Evolutionary conservation across 1,284 basidiomycete genomes (phyloP).

Genomic region (Tetrapyrgos nigripes): DNA sequence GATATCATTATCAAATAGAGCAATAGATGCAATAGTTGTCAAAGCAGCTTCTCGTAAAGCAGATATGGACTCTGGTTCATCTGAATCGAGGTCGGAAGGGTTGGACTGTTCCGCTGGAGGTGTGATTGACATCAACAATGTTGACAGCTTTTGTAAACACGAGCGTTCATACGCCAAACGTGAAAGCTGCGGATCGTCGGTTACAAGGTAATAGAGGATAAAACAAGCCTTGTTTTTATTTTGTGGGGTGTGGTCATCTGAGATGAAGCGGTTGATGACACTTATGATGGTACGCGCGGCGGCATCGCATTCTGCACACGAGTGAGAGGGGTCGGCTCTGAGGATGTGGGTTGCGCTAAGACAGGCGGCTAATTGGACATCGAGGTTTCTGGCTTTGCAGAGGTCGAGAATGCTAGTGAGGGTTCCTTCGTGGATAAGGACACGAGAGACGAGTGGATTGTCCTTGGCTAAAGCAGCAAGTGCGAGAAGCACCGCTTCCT

Average conservation of each 20-base stretch:
- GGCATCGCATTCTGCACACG: slow-evolving; percentile 44
- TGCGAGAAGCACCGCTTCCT: slow-evolving; percentile 75
- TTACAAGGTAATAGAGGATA: slow-evolving; percentile 71
- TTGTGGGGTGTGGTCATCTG: slow-evolving; percentile 40
- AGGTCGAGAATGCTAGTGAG: slow-evolving; percentile 52
- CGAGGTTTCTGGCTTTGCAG: slow-evolving; percentile 58
- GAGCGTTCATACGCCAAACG: slow-evolving; percentile 70
- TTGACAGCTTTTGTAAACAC: slow-evolving; percentile 54
- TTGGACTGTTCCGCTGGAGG: slow-evolving; percentile 30
- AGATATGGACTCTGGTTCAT: slow-evolving; percentile 66
- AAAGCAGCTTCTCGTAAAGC: slow-evolving; percentile 75
- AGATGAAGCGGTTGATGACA: slow-evolving; percentile 63
- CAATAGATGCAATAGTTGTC: slow-evolving; percentile 71
- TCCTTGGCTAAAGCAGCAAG: slow-evolving; percentile 77
- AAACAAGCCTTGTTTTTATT: slow-evolving; percentile 71
- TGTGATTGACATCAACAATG: slow-evolving; percentile 58
- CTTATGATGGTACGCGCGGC: slow-evolving; percentile 63
- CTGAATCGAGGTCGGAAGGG: slow-evolving; percentile 47
- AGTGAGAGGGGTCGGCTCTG: slow-evolving; percentile 43
- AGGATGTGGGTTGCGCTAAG: slow-evolving; percentile 67
- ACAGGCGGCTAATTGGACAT: slow-evolving; percentile 71
- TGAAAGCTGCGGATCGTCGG: slow-evolving; percentile 73
- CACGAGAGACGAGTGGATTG: slow-evolving; percentile 56
- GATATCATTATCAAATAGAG: slow-evolving; percentile 74
- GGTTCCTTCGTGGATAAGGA: slow-evolving; percentile 46